Percentiles rank a stretch among this genome's conserved stretches.
phyloP scores from a whole-genome alignment of 2,329 filamentous ascomycete species.

The Akanthomyces lecanii region DNA sequence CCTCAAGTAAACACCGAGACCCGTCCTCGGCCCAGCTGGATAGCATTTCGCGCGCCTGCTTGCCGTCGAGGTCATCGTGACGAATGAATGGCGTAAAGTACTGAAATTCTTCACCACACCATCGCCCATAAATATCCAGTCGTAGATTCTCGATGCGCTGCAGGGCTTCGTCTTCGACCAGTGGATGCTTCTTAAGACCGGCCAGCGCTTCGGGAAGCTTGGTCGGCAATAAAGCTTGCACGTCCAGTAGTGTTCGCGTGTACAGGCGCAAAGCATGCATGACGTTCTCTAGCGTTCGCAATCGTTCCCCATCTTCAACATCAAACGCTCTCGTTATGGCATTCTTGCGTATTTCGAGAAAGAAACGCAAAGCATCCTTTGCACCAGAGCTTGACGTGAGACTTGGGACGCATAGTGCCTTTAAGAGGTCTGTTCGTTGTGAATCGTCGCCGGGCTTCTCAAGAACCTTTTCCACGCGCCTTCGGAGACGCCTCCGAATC shows the following conservation, averaged over 20 bases:
- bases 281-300: conserved; percentile 45
- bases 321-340: conserved; percentile 63
- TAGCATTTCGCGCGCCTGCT: conserved; percentile 57
- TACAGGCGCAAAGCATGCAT: conserved; percentile 67
- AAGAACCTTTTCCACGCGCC: conserved; percentile 66
- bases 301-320: conserved; percentile 38
- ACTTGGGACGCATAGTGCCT: conserved; percentile 76
- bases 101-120: conserved; percentile 77
- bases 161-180: conserved; percentile 69
- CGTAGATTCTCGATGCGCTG: conserved; percentile 64
- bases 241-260: conserved; percentile 70
- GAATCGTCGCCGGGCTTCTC: conserved; percentile 53
- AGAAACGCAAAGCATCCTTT: conserved; percentile 72
- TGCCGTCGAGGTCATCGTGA: conserved; percentile 67
- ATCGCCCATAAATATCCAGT: conserved; percentile 71
- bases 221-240: conserved; percentile 70
- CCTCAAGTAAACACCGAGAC: conserved; percentile 55
- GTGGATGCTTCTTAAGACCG: conserved; percentile 62
- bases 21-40: conserved; percentile 60
- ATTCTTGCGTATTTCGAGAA: conserved; percentile 67
- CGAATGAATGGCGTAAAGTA: conserved; percentile 85
- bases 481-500: conserved; percentile 59
- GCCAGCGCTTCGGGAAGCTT: conserved; percentile 66
- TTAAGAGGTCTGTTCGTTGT: conserved; percentile 54
- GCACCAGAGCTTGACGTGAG: conserved; percentile 76